phyloP scores from a whole-genome alignment of 345 rosid genomes.

The Raphanus raphanistrum region DNA sequence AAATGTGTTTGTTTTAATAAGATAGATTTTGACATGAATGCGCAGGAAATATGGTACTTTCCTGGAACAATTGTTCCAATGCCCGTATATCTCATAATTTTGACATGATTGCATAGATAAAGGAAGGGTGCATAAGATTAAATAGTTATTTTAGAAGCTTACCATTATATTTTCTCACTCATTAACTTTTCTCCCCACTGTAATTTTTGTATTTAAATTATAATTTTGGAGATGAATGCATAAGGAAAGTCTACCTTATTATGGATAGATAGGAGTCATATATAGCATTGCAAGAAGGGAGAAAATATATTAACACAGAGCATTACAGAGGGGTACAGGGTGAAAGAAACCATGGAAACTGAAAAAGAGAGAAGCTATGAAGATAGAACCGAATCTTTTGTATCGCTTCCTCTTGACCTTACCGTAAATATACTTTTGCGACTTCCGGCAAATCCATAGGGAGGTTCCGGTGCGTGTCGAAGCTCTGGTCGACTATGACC shows the following conservation, averaged over 20 bases:
- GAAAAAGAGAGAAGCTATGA: background rate
- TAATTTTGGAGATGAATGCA: background rate
- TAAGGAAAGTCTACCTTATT: background rate
- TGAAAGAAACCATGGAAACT: background rate
- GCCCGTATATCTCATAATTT: too few relatives aligned
- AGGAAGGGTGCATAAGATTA: background rate
- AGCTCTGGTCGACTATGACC: background rate
- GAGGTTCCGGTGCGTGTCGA: background rate
- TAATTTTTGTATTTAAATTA: background rate
- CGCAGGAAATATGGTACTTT: background rate
- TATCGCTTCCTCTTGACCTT: background rate
- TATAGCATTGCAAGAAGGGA: background rate
- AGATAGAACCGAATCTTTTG: constrained; percentile 37
- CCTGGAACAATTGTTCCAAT: too few relatives aligned
- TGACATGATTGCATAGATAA: background rate
- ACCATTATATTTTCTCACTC: background rate
- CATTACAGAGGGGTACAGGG: background rate
- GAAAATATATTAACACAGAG: background rate
- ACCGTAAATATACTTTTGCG: background rate
- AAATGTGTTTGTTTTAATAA: too few relatives aligned
- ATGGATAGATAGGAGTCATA: too few relatives aligned
- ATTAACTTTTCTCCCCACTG: background rate
- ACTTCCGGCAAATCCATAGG: background rate
- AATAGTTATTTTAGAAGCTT: background rate
- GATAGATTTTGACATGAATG: too few relatives aligned